Evolutionary conservation across 768 basidiomycete species (phyloP), one percentile per base, ranked within the genome.

Genomic region (Tephrocybe sp.): DNA sequence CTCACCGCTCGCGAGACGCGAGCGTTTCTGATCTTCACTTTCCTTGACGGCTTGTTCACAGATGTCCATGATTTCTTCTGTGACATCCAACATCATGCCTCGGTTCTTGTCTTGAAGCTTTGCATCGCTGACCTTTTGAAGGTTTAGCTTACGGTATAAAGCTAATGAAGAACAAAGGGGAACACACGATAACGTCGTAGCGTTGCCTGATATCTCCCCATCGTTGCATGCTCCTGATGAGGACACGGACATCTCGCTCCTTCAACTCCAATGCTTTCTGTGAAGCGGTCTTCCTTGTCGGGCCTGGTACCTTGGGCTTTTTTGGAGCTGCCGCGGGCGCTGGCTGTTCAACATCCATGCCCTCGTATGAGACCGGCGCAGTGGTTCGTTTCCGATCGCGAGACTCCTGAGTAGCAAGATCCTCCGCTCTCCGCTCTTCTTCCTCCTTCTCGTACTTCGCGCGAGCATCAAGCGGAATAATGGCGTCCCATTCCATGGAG

Each of bases 401-500:
- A 35, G 82, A 76, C 51, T 89, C 87, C 55, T 84, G 81, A 6
- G 85, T 72, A 43, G 73, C 78, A 51, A 84, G 63, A 53, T 92
- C 88, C 60, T 92, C 87, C 33, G 80, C 81, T 61, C 83, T 84
- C 51, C 80, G 76, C 51, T 85, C 78, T 53, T 87, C 85, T 53
- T 92, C 87, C 57, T 95, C 94, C 23, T 80, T 78, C 53, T 92
- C 92, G 39, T 87, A 82, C 65, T 82, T 85, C 67, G 87, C 84
- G 5, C 97, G 86, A 61, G 93, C 93, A 19, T 95, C 93, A 8
- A 89, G 66, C 14, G 97, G 97, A 60, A 99, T 98, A 68, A 99
- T 98, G 54, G 98, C 97, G 64, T 99, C 97, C 97, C 97, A 99
- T 62, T 69, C 92, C 84, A 96, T 93, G 71, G 98, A 96, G 65